These are phyloP conservation scores for Prunus fruticosa DNA, from an alignment of 306 rosid species.

Conservation along the genomic window DNA sequence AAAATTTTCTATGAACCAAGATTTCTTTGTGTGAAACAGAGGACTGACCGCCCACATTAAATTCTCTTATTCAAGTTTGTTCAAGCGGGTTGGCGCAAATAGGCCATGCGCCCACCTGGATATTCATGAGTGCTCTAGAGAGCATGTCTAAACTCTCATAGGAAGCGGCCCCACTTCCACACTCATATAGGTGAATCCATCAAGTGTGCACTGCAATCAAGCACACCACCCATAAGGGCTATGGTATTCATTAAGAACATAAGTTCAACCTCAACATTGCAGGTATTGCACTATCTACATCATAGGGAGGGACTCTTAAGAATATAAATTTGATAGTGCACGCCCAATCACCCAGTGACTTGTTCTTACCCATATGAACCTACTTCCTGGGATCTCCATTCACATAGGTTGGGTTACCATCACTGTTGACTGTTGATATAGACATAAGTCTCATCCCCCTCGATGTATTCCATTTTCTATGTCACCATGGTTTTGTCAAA, in stretches of 20 bases:
- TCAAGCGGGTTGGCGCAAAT: background rate
- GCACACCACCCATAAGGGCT: background rate
- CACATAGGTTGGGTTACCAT: background rate
- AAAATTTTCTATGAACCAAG: background rate
- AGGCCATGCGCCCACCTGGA: background rate
- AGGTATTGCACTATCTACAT: background rate
- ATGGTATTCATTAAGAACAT: background rate
- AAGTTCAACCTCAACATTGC: background rate
- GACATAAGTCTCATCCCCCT: background rate
- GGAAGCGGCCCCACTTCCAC: background rate
- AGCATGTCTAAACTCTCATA: background rate
- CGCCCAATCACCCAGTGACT: background rate
- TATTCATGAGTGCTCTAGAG: background rate
- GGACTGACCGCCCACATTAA: background rate
- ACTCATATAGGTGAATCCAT: background rate
- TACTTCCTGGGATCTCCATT: background rate
- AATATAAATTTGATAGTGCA: background rate
- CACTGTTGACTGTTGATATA: background rate
- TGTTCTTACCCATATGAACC: background rate
- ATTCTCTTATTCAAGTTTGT: background rate
- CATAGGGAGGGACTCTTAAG: background rate
- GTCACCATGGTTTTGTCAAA: background rate
- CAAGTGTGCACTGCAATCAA: background rate
- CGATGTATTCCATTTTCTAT: background rate
- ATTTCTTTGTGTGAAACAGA: background rate